Evolutionary conservation across 495 filamentous ascomycete species (phyloP).

Genomic region (Penicillium odoratum): DNA sequence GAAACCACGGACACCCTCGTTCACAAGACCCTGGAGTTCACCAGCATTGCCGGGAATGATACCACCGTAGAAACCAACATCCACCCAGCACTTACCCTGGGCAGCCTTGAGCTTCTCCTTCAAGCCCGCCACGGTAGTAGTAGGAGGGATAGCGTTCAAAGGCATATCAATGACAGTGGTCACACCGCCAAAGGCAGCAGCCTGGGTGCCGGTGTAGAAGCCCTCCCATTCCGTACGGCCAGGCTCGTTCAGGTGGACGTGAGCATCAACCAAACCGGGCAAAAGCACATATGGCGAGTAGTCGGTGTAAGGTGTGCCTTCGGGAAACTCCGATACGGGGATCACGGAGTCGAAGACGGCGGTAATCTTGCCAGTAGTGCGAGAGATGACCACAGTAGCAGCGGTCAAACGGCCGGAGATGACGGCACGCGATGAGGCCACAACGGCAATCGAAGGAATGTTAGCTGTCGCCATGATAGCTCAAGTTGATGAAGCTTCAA

Average conservation of each 20-base stretch:
- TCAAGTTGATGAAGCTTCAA: neutral
- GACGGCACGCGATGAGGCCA: conserved; percentile 81
- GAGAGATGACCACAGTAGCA: conserved; percentile 78
- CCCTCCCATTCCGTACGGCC: conserved; percentile 99
- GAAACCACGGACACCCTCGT: conserved; percentile 88
- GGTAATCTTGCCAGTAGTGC: conserved; percentile 77
- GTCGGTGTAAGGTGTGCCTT: conserved; percentile 71
- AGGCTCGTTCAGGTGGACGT: conserved; percentile 97
- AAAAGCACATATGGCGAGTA: conserved; percentile 85
- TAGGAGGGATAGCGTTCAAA: conserved; percentile 94
- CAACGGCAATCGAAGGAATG: conserved; percentile 60
- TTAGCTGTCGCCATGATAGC: conserved; percentile 34
- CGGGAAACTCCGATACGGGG: conserved; percentile 69
- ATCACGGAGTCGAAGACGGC: conserved; percentile 73
- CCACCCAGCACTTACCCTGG: conserved; percentile 91
- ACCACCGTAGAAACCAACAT: conserved; percentile 97
- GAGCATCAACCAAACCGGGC: conserved; percentile 92
- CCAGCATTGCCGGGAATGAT: conserved; percentile 86
- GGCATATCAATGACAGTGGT: conserved; percentile 99
- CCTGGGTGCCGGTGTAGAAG: conserved; percentile 89
- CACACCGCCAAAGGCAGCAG: conserved; percentile 93
- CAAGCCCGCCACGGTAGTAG: conserved; percentile 81
- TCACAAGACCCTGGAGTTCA: conserved; percentile 77
- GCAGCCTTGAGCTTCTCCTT: conserved; percentile 85
- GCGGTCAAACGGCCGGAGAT: conserved; percentile 66